Evolutionary conservation across 2,329 filamentous ascomycete genomes (phyloP).

Genomic region (Alternaria longipes): DNA sequence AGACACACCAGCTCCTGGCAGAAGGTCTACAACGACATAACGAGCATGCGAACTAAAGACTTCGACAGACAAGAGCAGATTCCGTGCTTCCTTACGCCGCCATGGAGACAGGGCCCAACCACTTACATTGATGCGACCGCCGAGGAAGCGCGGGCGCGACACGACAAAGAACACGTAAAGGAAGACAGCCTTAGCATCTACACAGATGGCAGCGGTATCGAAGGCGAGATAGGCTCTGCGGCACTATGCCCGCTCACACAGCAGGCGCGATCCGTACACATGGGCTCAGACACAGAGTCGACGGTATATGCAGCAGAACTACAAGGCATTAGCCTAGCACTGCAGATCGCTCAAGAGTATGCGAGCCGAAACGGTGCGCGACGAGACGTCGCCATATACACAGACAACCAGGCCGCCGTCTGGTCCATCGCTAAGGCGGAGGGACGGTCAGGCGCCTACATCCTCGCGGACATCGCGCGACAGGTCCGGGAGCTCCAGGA

Average conservation of each 20-base stretch:
- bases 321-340: constrained; percentile 28
- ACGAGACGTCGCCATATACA: too few relatives aligned
- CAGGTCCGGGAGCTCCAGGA: constrained; percentile 20
- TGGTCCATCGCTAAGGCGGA: constrained; percentile 23
- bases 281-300: constrained; percentile 18
- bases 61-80: constrained; percentile 23
- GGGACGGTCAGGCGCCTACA: constrained; percentile 23
- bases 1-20: constrained; percentile 16
- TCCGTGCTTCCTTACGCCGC: constrained; percentile 22
- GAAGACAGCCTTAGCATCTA: constrained; percentile 29
- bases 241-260: constrained; percentile 26
- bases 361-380: constrained; percentile 14
- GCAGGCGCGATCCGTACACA: constrained; percentile 21
- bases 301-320: constrained; percentile 25
- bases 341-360: constrained; percentile 28
- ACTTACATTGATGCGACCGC: constrained; percentile 24
- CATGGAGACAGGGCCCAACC: constrained; percentile 17
- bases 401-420: constrained; percentile 26
- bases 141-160: constrained; percentile 17
- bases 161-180: constrained; percentile 22
- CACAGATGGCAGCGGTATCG: constrained; percentile 31
- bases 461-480: constrained; percentile 24
- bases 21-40: constrained; percentile 23
- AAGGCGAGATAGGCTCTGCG: constrained; percentile 25
- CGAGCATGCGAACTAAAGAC: constrained; percentile 10